These are phyloP conservation scores for Selenicereus undatus DNA, from an alignment of 148 eudicot genomes.

Conservation along the genomic window DNA sequence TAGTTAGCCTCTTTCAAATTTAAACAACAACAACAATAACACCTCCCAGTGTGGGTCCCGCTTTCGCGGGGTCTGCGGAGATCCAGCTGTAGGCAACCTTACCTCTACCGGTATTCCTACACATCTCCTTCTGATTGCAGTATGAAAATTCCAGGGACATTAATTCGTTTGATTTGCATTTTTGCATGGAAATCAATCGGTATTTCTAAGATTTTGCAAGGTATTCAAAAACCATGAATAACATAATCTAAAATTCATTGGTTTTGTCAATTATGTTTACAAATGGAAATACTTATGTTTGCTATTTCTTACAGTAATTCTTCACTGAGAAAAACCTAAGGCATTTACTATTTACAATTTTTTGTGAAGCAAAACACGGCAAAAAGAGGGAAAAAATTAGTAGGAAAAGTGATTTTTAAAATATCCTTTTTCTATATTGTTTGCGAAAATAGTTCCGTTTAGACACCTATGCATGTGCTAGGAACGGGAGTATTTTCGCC, in stretches of 20 bases:
- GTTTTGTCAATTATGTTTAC: neutral
- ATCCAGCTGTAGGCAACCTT: too few relatives aligned
- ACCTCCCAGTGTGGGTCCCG: too few relatives aligned
- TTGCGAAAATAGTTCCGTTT: neutral
- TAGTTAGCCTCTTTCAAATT: too few relatives aligned
- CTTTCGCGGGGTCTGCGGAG: too few relatives aligned
- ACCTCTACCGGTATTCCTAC: too few relatives aligned
- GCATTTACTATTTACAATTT: constrained; percentile 20
- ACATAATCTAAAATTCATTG: neutral
- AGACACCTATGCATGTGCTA: constrained; percentile 27
- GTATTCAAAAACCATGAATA: neutral
- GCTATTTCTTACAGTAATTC: neutral
- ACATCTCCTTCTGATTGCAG: too few relatives aligned
- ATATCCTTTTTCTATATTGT: neutral
- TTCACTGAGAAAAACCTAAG: neutral
- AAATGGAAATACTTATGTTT: neutral
- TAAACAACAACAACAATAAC: too few relatives aligned
- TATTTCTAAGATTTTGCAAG: neutral
- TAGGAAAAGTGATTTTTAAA: neutral
- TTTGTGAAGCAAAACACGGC: neutral
- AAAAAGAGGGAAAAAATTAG: neutral
- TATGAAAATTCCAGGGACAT: too few relatives aligned
- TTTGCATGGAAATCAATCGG: too few relatives aligned
- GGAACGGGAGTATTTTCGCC: constrained; percentile 3
- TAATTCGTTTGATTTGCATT: too few relatives aligned